Conservation (phyloP, 306 rosid species). For the Spatholobus suberectus region DNA sequence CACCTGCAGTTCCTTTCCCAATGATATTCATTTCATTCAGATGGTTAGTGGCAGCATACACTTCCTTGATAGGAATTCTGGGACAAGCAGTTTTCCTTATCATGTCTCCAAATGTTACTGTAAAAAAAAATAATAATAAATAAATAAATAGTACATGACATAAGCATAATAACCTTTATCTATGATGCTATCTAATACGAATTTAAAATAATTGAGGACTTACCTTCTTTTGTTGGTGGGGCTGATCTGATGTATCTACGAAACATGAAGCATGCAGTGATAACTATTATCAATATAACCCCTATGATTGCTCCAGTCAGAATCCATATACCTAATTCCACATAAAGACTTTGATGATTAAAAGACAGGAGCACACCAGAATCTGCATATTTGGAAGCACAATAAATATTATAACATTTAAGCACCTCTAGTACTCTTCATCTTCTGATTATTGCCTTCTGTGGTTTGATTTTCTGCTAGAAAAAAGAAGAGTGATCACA, state of each 20-base stretch:
- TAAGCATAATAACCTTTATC: slow-evolving; percentile 9
- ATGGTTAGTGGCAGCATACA: slow-evolving; percentile 57
- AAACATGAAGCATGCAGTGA: slow-evolving; percentile 29
- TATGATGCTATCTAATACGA: not conserved
- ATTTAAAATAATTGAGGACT: not conserved
- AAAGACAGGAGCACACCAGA: slow-evolving; percentile 14
- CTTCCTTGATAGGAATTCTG: slow-evolving; percentile 51
- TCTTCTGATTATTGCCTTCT: not conserved
- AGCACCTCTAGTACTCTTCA: slow-evolving; percentile 37
- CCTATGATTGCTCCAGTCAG: slow-evolving; percentile 41
- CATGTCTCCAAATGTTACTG: slow-evolving; percentile 43
- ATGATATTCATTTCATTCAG: slow-evolving; percentile 52
- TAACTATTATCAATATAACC: slow-evolving; percentile 9
- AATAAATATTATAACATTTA: not conserved
- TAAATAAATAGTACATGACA: slow-evolving; percentile 4
- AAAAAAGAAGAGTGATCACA: slow-evolving; percentile 3
- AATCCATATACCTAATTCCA: slow-evolving; percentile 48
- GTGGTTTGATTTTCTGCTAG: slow-evolving; percentile 21
- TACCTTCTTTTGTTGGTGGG: slow-evolving; percentile 41
- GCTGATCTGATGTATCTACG: slow-evolving; percentile 41
- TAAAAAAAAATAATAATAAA: not conserved
- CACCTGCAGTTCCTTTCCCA: slow-evolving; percentile 64
- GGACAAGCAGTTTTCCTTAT: slow-evolving; percentile 48
- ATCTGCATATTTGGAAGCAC: slow-evolving; percentile 6
- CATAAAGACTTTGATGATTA: not conserved